Base-by-base conservation (phyloP, 768 basidiomycete species). In the Panaeolus papilionaceus region DNA sequence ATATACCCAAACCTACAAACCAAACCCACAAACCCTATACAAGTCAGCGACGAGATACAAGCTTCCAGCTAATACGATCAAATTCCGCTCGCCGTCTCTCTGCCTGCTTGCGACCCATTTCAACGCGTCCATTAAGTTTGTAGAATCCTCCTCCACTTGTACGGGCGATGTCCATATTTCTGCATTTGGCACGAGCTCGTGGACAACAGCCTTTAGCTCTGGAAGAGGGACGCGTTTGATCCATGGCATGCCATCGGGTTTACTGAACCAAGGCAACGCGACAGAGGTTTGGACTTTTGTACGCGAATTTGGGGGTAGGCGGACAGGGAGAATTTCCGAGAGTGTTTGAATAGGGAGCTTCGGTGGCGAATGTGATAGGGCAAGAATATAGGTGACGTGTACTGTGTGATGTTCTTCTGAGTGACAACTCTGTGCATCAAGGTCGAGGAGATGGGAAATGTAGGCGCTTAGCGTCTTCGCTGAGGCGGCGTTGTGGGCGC, bases 201-300 rank as follows among this genome's bases (percentile, higher is more conserved):
- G 68, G 20, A 89, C 86, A 0, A 81, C 83, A 16, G 79, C 78
- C 23, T 74, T 78, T 64, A 96, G 71, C 61, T 86, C 85, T 2
- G 76, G 76, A 3, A 86, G 82, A 7, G 86, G 75, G 0, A 91
- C 89, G 3, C 89, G 80, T 42, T 81, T 85, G 28, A 99, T 90
- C 98, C 98, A 99, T 0, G 96, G 94, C 98, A 99, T 99, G 2
- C 91, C 93, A 3, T 90, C 92, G 0, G 95, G 93, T 4, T 87
- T 88, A 2, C 89, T 84, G 76, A 96, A 97, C 16, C 77, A 76
- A 23, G 91, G 73, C 1, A 88, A 79, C 2, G 90, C 90, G 20
- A 91, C 81, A 26, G 76, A 79, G 16, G 82, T 72, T 26, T 79
- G 78, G n/a, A 84, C 67, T 4, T 72, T 69, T 38, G 81, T 68